These are phyloP conservation scores for Penicillium oxalicum DNA, from an alignment of 2,329 filamentous ascomycete genomes.

Conservation along the genomic window DNA sequence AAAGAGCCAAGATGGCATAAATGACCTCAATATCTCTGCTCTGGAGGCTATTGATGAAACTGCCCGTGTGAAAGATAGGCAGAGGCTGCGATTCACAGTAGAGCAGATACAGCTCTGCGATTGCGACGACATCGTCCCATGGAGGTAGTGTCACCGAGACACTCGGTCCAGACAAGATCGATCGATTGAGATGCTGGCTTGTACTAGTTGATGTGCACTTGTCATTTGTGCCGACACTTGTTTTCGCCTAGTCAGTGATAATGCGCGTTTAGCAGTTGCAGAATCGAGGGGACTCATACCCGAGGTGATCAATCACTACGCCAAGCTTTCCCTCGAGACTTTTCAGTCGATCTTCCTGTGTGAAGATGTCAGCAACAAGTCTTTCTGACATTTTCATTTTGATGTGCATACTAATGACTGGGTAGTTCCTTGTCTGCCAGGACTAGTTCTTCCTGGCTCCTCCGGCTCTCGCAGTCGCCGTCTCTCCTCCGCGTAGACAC, in stretches of 20 bases:
- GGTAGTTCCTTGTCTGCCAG: conserved; percentile 10
- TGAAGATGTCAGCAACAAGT: neutral
- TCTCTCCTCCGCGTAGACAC: conserved; percentile 39
- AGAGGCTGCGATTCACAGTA: conserved; percentile 49
- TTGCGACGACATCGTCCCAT: conserved; percentile 34
- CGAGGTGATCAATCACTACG: conserved; percentile 32
- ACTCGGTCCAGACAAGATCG: conserved; percentile 9
- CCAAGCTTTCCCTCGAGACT: conserved; percentile 30
- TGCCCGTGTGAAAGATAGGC: conserved; percentile 41
- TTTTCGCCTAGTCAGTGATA: conserved; percentile 1
- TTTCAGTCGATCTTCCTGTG: conserved; percentile 30
- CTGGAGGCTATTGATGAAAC: conserved; percentile 38
- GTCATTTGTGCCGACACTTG: conserved; percentile 13
- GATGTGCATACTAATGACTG: conserved; percentile 17
- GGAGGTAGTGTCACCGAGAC: conserved; percentile 30
- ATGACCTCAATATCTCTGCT: conserved; percentile 35
- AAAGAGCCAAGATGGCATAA: conserved; percentile 37
- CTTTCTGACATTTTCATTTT: neutral
- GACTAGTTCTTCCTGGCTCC: conserved; percentile 8
- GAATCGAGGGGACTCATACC: conserved; percentile 19
- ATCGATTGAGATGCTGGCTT: conserved; percentile 7
- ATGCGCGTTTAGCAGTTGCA: neutral
- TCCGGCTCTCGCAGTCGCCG: conserved; percentile 18
- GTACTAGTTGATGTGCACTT: conserved; percentile 5
- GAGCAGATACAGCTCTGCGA: conserved; percentile 41